Conservation (phyloP, 2,329 filamentous ascomycete genomes). For the Phaeosphaeriaceae sp. region DNA sequence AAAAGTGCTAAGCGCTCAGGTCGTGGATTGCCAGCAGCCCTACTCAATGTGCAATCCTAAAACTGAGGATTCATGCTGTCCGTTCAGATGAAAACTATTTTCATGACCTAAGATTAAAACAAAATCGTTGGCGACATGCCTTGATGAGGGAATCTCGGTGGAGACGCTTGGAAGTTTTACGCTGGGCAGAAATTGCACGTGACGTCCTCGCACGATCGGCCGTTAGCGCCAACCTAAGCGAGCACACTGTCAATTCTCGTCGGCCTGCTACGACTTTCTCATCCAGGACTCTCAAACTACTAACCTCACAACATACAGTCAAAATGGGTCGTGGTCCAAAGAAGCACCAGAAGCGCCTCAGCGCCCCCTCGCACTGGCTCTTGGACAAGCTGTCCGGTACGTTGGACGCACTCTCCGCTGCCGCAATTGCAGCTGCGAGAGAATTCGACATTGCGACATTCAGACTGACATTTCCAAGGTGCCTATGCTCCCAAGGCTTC, state of each 20-base stretch:
- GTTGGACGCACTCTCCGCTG: conserved; percentile 53
- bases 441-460: conserved; percentile 9
- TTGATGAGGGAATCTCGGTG: background rate
- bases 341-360: conserved; percentile 99
- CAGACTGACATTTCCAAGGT: conserved; percentile 38
- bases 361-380: conserved; percentile 99
- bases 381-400: conserved; percentile 96
- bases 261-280: conserved; percentile 15
- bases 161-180: too few species aligned
- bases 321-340: conserved; percentile 78
- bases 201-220: conserved; percentile 6
- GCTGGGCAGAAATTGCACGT: background rate
- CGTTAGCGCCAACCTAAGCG: conserved; percentile 6
- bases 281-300: conserved; percentile 43
- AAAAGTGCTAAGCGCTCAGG: background rate
- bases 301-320: conserved; percentile 50
- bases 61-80: too few species aligned
- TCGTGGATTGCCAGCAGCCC: background rate
- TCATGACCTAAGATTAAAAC: too few species aligned
- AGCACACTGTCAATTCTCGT: conserved; percentile 8
- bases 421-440: conserved; percentile 12
- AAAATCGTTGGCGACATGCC: too few species aligned
- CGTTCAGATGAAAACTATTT: too few species aligned
- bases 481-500: conserved; percentile 72
- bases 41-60: too few species aligned